Conservation (phyloP, 441 rosid genomes). For the Breynia disticha region DNA sequence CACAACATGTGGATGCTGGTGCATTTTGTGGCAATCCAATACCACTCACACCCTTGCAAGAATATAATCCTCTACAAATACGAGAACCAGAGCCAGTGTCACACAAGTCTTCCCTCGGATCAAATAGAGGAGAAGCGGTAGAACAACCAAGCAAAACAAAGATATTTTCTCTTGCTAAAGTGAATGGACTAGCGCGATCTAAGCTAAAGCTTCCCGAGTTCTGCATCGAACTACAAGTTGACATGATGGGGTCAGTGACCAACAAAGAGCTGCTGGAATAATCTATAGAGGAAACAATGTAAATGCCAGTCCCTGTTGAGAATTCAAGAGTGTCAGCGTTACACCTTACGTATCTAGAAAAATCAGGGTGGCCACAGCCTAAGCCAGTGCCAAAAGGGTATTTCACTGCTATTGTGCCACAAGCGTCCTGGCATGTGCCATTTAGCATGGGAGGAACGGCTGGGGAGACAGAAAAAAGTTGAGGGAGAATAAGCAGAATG, state of each 20-base stretch:
- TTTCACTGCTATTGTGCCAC: constrained; percentile 38
- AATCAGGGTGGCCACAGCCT: constrained; percentile 60
- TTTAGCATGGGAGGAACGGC: constrained; percentile 22
- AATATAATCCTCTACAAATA: constrained; percentile 50
- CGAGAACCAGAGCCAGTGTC: constrained; percentile 49
- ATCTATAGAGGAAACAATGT: constrained; percentile 41
- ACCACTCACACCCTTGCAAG: constrained; percentile 49
- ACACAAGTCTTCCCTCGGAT: constrained; percentile 42
- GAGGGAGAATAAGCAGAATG: constrained; percentile 20
- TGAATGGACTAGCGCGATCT: constrained; percentile 47
- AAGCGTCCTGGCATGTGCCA: constrained; percentile 32
- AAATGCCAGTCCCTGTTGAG: constrained; percentile 43
- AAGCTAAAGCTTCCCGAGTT: constrained; percentile 55
- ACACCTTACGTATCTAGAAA: constrained; percentile 44
- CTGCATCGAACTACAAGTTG: constrained; percentile 60
- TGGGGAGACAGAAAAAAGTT: constrained; percentile 12
- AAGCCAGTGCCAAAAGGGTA: constrained; percentile 48
- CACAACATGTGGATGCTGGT: constrained; percentile 49
- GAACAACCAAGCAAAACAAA: constrained; percentile 64
- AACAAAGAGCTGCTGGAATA: constrained; percentile 32
- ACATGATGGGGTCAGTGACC: constrained; percentile 49
- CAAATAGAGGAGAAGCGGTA: constrained; percentile 51
- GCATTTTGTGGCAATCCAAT: constrained; percentile 51
- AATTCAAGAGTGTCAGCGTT: constrained; percentile 37
- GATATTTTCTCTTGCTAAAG: constrained; percentile 33